Conservation (phyloP, 2,329 filamentous ascomycete species). For the Epicoccum nigrum region DNA sequence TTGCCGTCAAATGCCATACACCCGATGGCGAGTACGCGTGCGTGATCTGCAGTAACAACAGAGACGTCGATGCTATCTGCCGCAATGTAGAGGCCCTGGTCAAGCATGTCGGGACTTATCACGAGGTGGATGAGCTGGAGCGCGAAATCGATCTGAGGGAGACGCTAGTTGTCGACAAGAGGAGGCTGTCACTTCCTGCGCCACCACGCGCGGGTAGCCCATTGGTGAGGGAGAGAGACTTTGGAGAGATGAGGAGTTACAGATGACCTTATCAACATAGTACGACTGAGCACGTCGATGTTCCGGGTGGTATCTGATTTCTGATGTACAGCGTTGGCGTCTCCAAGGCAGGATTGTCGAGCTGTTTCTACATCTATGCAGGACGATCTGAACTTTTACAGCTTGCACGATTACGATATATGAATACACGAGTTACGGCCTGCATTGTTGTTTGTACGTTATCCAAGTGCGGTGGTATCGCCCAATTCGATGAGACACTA, state of each 20-base stretch:
- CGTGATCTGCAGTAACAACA: constrained; percentile 40
- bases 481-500: too few species aligned
- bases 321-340: neutral
- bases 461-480: too few species aligned
- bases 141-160: constrained; percentile 42
- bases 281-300: neutral
- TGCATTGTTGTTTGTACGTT: too few species aligned
- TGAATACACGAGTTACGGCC: neutral
- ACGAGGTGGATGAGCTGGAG: constrained; percentile 42
- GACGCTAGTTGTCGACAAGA: constrained; percentile 26
- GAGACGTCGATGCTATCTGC: constrained; percentile 46
- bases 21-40: constrained; percentile 46
- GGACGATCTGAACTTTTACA: neutral
- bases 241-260: constrained; percentile 23
- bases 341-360: neutral
- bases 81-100: constrained; percentile 44
- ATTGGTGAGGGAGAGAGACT: constrained; percentile 20
- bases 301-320: neutral
- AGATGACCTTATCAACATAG: constrained; percentile 6
- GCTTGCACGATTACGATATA: neutral
- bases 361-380: neutral
- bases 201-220: constrained; percentile 22
- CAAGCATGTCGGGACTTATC: constrained; percentile 44
- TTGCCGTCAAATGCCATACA: constrained; percentile 48
- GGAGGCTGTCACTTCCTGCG: constrained; percentile 29